These are phyloP conservation scores for Chenopodium quinoa DNA, from an alignment of 148 eudicot genomes.

Conservation along the genomic window DNA sequence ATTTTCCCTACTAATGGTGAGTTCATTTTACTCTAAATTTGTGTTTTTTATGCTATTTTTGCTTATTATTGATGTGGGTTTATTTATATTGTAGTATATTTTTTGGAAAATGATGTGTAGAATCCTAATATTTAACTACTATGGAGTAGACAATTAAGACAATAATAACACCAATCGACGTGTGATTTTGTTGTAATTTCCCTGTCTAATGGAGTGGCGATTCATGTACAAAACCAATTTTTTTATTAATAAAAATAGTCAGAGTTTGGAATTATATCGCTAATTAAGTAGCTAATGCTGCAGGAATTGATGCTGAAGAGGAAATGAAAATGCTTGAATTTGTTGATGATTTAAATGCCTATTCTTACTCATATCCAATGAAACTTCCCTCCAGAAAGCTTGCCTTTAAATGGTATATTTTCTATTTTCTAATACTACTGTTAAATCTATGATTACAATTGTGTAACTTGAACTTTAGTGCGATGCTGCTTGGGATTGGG, in stretches of 20 bases:
- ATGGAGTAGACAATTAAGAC: no score
- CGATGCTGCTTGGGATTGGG: not conserved
- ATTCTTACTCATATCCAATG: constrained; percentile 62
- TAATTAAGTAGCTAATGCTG: constrained; percentile 21
- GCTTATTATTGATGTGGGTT: constrained; percentile 6
- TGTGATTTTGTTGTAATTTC: no score
- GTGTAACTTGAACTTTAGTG: not conserved
- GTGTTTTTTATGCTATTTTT: not conserved
- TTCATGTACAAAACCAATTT: no score
- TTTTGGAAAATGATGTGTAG: no score
- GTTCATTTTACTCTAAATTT: not conserved
- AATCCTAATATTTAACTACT: no score
- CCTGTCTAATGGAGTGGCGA: no score
- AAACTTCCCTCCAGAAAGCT: constrained; percentile 61
- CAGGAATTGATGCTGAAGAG: constrained; percentile 64
- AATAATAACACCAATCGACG: no score
- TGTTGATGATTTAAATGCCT: constrained; percentile 79
- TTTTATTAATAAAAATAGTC: not conserved
- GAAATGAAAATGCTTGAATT: constrained; percentile 62
- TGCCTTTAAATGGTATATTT: constrained; percentile 69
- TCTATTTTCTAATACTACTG: not conserved
- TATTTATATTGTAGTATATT: not conserved
- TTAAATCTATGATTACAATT: not conserved
- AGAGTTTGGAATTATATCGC: not conserved
- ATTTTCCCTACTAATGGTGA: constrained; percentile 50